Evolutionary conservation across 108 stramenopile genomes (phyloP).

Genomic region (Aurantiochytrium sp.): DNA sequence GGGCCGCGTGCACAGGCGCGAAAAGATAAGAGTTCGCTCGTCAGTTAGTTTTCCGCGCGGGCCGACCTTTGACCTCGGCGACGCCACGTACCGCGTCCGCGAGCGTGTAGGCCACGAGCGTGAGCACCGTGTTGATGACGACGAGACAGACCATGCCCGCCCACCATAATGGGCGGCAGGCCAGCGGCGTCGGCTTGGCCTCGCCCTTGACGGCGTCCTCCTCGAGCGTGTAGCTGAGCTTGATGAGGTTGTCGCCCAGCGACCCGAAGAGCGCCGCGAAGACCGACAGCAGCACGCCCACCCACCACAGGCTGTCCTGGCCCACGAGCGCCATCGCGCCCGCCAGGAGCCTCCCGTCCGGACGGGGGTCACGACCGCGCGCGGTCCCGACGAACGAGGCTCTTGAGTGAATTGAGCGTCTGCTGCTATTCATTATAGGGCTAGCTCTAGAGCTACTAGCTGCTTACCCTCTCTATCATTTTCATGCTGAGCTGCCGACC

Average conservation of each 20-base stretch:
- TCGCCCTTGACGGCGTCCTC: background rate
- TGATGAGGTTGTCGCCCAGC: conserved; percentile 25
- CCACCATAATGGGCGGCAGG: conserved; percentile 18
- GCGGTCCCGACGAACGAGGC: background rate
- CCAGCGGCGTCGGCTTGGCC: background rate
- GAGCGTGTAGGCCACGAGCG: background rate
- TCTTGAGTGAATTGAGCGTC: too few relatives aligned
- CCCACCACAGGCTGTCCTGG: background rate
- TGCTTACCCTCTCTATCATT: too few relatives aligned
- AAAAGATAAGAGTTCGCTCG: too few relatives aligned
- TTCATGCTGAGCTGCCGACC: too few relatives aligned
- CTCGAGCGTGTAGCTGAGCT: background rate
- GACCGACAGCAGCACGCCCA: background rate
- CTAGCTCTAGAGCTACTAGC: too few relatives aligned
- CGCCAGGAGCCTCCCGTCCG: background rate
- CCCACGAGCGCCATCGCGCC: background rate
- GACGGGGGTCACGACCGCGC: background rate
- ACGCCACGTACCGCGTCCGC: background rate
- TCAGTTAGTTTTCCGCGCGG: too few relatives aligned
- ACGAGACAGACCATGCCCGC: background rate
- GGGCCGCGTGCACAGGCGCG: too few relatives aligned
- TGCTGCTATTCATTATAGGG: too few relatives aligned
- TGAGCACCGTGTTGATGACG: background rate
- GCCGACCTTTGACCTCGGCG: too few relatives aligned
- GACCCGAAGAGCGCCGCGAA: conserved; percentile 1